A percentile compares a stretch with the other conserved stretches of the same genome.
Conservation (phyloP, 2,329 filamentous ascomycete genomes). For the Metarhizium brunneum region DNA sequence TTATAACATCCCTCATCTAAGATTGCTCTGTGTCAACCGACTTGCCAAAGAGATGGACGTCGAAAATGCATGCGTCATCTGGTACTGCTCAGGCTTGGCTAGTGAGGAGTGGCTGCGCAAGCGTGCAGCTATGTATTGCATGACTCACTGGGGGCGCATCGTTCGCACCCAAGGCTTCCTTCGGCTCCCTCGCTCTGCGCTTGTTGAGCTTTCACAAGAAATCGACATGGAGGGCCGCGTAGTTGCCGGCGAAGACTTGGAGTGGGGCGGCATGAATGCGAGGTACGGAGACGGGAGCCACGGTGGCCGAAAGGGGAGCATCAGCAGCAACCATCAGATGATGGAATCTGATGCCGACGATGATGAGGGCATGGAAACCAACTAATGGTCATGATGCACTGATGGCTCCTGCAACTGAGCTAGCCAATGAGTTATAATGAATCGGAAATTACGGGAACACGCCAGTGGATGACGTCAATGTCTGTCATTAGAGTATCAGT, state of each 20-base stretch:
- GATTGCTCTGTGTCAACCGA: constrained; percentile 82
- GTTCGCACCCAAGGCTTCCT: constrained; percentile 85
- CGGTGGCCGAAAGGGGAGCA: constrained; percentile 45
- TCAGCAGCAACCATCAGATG: constrained; percentile 48
- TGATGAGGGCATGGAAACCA: constrained; percentile 55
- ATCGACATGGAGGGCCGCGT: constrained; percentile 90
- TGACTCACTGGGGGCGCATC: constrained; percentile 90
- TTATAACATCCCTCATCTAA: constrained; percentile 91
- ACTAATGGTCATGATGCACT: constrained; percentile 15
- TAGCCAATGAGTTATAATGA: not conserved
- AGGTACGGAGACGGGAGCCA: constrained; percentile 33
- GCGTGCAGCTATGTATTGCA: constrained; percentile 77
- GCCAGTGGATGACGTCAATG: not conserved
- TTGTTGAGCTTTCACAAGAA: constrained; percentile 89
- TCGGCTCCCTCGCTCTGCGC: constrained; percentile 63
- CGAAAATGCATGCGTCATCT: constrained; percentile 89
- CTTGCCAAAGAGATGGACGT: constrained; percentile 87
- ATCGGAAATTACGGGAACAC: not conserved
- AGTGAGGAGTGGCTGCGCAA: constrained; percentile 91
- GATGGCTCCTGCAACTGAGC: not conserved
- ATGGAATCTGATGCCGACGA: constrained; percentile 50
- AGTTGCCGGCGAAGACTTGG: constrained; percentile 75
- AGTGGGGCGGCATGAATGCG: constrained; percentile 39
- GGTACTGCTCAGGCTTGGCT: constrained; percentile 85
- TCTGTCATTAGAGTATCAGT: not conserved